Evolutionary conservation across 257 asterid genomes (phyloP).

Genomic region (Petunia axillaris): DNA sequence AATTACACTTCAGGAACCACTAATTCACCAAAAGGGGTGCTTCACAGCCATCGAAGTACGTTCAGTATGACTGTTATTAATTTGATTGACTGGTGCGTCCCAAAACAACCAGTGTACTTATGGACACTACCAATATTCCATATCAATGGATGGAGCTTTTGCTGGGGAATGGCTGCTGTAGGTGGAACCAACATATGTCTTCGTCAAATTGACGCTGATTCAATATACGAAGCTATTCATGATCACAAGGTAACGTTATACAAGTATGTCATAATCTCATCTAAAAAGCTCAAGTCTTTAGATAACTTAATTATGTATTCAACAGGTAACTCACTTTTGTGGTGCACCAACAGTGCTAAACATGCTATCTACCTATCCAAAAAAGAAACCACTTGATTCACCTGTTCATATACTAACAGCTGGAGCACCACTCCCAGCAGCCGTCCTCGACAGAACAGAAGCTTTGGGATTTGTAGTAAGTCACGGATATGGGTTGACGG

Average conservation of each 20-base stretch:
- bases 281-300: no score
- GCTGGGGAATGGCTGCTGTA: no score
- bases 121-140: slow-evolving; percentile 62
- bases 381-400: not conserved
- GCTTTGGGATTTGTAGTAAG: no score
- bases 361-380: not conserved
- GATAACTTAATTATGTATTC: no score
- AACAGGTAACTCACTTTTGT: not conserved
- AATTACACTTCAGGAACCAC: slow-evolving; percentile 65
- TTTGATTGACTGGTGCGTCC: slow-evolving; percentile 43
- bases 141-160: slow-evolving; percentile 10
- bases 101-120: slow-evolving; percentile 42
- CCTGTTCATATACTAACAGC: not conserved
- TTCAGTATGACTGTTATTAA: slow-evolving; percentile 32
- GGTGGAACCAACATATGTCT: slow-evolving; percentile 33
- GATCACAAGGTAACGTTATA: no score
- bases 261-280: no score
- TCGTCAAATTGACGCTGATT: slow-evolving; percentile 23
- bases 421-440: slow-evolving; percentile 7
- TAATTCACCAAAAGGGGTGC: slow-evolving; percentile 38
- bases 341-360: not conserved
- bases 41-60: slow-evolving; percentile 36
- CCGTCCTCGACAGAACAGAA: no score
- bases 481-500: no score
- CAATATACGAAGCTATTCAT: no score